Conservation (phyloP, 2,329 filamentous ascomycete genomes). For the Aspergillus chevalieri region DNA sequence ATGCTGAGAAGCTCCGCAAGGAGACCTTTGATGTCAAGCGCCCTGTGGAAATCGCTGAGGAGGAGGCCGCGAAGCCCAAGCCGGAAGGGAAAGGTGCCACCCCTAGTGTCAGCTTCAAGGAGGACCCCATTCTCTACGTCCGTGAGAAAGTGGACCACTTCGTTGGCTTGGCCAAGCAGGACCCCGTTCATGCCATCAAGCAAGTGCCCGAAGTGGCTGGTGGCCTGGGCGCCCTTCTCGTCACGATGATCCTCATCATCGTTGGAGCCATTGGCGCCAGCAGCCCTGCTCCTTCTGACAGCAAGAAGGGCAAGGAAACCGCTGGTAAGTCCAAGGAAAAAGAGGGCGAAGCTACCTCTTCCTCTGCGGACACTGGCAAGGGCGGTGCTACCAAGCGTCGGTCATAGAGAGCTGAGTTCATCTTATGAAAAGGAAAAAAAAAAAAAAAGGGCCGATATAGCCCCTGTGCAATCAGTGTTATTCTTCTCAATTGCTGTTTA, state of each 20-base stretch:
- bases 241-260: slow-evolving; percentile 66
- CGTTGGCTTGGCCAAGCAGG: slow-evolving; percentile 71
- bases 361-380: slow-evolving; percentile 69
- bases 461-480: slow-evolving; percentile 1
- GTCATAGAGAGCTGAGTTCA: too few relatives aligned
- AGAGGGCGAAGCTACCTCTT: slow-evolving; percentile 57
- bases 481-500: background rate
- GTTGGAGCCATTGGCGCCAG: slow-evolving; percentile 60
- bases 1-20: slow-evolving; percentile 79
- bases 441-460: background rate
- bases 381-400: slow-evolving; percentile 56
- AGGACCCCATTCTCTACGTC: slow-evolving; percentile 81
- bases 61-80: slow-evolving; percentile 76
- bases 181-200: slow-evolving; percentile 78
- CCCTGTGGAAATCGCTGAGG: slow-evolving; percentile 70
- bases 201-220: slow-evolving; percentile 88
- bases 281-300: slow-evolving; percentile 57
- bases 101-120: slow-evolving; percentile 73
- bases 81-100: slow-evolving; percentile 62
- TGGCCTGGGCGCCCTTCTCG: slow-evolving; percentile 63
- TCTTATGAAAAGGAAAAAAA: background rate
- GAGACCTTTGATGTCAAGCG: slow-evolving; percentile 90
- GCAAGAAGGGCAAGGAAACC: slow-evolving; percentile 70
- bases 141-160: slow-evolving; percentile 93
- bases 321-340: slow-evolving; percentile 57